Evolutionary conservation across 2,329 filamentous ascomycete genomes (phyloP).

Genomic region (Trichoderma sp.): DNA sequence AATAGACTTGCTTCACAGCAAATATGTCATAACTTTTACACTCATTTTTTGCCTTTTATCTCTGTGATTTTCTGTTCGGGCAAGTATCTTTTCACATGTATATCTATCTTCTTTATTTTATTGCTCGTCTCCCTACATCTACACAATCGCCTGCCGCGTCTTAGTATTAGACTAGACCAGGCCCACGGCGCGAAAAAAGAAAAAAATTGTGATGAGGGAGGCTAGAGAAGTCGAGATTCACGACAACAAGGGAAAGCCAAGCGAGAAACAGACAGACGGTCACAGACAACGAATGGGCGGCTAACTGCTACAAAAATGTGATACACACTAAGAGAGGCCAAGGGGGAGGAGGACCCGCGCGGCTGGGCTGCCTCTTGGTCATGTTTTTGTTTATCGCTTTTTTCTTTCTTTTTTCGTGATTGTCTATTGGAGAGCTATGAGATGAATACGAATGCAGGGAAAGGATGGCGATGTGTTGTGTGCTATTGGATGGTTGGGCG

Average conservation of each 20-base stretch:
- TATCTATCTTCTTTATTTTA: no score
- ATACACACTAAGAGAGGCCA: background rate
- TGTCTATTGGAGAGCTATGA: background rate
- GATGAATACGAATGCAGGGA: background rate
- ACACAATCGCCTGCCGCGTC: background rate
- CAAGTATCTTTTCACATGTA: background rate
- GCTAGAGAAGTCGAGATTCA: background rate
- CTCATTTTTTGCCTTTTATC: background rate
- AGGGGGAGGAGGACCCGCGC: background rate
- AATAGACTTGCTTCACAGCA: constrained; percentile 21
- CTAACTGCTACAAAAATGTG: background rate
- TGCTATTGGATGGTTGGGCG: background rate
- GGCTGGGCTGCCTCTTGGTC: background rate
- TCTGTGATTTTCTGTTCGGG: background rate
- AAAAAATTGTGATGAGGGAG: background rate
- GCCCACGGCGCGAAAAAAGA: background rate
- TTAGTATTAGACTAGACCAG: background rate
- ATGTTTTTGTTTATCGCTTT: background rate
- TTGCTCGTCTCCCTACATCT: background rate
- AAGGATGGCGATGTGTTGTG: background rate
- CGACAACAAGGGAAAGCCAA: background rate
- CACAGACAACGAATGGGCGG: background rate
- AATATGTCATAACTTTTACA: background rate
- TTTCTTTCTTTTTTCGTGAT: background rate
- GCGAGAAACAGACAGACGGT: background rate